Evolutionary conservation across 352 stramenopile species (phyloP), one percentile per base, ranked within the genome.

Genomic region (Pythium coloratum): DNA sequence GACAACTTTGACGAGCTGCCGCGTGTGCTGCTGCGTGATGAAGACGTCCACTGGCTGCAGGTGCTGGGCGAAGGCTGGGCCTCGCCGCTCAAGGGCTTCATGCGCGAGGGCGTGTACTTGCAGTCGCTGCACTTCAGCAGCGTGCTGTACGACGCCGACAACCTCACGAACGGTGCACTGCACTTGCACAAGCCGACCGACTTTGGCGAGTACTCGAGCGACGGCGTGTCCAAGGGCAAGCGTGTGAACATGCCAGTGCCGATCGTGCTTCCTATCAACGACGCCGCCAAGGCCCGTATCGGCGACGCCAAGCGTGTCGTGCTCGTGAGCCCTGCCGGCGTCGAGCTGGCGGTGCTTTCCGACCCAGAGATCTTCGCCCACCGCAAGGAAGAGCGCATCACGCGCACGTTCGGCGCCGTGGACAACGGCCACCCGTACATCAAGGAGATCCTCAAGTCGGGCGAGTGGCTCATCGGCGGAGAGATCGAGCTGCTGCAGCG

Each of bases 31-130:
- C 85, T 99, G 6, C 97, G 91, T 24, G 94, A 99, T 69, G 96
- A 99, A 73, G 97, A 99, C 75, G 82, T 99, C 26, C 98, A 99
- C 73, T 99, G 97, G 97, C 79, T 99, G 18, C 96, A 99, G 73
- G 96, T 98, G 38, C 92, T 99, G 69, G 96, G 93, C 40, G 96
- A 99, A 75, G 97, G 97, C 32, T 99, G 97, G 97, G 96, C 97
- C 7, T 85, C 91, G 32, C 97, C 97, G 34, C 82, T 99, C 7
- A 92, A 88, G 65, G 97, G 97, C 59, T 99, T 99, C 71, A 99
- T 99, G 97, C 83, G 97, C 30, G 96, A 99, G 76, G 96, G 96
- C 32, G 96, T 95, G 36, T 92, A 99, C 47, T 80, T 99, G 36
- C 96, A 99, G 76, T 97, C 95, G 8, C 78, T 99, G 7, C 96